Conservation (phyloP, 2,329 filamentous ascomycete genomes). For the Talaromyces atroroseus region DNA sequence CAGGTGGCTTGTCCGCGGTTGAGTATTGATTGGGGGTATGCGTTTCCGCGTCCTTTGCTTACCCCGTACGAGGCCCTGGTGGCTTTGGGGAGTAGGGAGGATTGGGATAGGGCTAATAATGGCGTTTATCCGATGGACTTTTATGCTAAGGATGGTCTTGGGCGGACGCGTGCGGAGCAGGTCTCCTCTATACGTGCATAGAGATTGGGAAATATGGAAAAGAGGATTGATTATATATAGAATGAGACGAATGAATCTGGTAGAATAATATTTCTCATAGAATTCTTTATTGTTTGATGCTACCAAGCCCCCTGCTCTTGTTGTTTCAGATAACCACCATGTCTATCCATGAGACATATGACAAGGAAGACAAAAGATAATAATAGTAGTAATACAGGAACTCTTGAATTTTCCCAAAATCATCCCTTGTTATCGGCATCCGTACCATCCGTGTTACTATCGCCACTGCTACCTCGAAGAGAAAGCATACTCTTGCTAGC, state of each 20-base stretch:
- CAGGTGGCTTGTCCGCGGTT: constrained; percentile 94
- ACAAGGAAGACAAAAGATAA: too few relatives aligned
- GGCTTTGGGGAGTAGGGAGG: constrained; percentile 71
- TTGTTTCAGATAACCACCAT: too few relatives aligned
- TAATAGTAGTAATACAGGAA: neutral
- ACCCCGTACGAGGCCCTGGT: constrained; percentile 95
- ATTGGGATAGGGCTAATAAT: constrained; percentile 58
- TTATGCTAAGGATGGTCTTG: constrained; percentile 86
- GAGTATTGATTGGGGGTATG: constrained; percentile 99
- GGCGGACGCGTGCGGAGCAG: constrained; percentile 58
- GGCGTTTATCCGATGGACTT: constrained; percentile 96
- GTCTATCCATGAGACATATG: too few relatives aligned
- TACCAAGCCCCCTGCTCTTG: neutral
- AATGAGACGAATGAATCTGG: too few relatives aligned
- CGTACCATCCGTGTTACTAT: constrained; percentile 31
- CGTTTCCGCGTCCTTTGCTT: constrained; percentile 79
- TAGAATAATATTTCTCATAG: too few relatives aligned
- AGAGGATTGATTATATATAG: too few relatives aligned
- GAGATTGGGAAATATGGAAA: too few relatives aligned
- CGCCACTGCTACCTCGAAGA: constrained; percentile 33
- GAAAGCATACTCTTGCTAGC: constrained; percentile 33
- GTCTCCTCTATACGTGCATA: neutral
- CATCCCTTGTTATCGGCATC: constrained; percentile 29
- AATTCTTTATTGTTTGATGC: neutral
- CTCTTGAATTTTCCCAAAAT: neutral